phyloP scores from a whole-genome alignment of 352 stramenopile genomes.

The Achlya hypogyna region DNA sequence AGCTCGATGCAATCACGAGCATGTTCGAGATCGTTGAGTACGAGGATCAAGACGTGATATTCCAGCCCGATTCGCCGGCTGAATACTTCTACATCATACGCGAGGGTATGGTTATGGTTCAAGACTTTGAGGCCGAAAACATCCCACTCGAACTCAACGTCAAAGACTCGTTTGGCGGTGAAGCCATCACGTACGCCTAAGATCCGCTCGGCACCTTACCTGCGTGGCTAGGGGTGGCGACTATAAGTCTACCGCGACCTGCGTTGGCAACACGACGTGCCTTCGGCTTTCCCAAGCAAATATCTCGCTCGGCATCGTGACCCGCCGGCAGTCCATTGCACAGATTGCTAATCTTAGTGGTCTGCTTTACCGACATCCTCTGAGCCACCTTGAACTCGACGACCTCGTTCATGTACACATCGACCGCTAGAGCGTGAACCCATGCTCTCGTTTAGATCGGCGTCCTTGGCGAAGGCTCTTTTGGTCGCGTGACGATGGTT shows the following conservation, averaged over 20 bases:
- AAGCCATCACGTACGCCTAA: slow-evolving; percentile 39
- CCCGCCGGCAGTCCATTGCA: not conserved
- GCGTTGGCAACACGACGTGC: not conserved
- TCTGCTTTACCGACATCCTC: not conserved
- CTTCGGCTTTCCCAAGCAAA: not conserved
- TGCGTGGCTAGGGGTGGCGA: not conserved
- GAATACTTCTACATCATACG: slow-evolving; percentile 72
- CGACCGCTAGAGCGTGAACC: not conserved
- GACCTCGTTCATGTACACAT: slow-evolving; percentile 54
- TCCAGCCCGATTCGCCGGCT: slow-evolving; percentile 39
- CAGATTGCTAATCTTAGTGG: not conserved
- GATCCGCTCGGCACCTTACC: not conserved
- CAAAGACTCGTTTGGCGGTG: slow-evolving; percentile 64
- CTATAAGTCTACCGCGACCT: not conserved
- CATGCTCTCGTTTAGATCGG: slow-evolving; percentile 34
- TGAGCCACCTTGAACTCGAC: slow-evolving; percentile 37
- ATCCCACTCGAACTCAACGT: slow-evolving; percentile 48
- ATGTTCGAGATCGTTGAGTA: slow-evolving; percentile 74
- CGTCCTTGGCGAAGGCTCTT: slow-evolving; percentile 92
- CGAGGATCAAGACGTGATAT: slow-evolving; percentile 55
- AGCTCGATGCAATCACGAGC: slow-evolving; percentile 56
- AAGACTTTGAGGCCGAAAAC: slow-evolving; percentile 25
- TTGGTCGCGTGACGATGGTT: slow-evolving; percentile 93
- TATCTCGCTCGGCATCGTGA: not conserved
- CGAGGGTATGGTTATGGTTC: slow-evolving; percentile 26